Evolutionary conservation across 257 asterid species (phyloP).

Genomic region (Solanum virginianum): DNA sequence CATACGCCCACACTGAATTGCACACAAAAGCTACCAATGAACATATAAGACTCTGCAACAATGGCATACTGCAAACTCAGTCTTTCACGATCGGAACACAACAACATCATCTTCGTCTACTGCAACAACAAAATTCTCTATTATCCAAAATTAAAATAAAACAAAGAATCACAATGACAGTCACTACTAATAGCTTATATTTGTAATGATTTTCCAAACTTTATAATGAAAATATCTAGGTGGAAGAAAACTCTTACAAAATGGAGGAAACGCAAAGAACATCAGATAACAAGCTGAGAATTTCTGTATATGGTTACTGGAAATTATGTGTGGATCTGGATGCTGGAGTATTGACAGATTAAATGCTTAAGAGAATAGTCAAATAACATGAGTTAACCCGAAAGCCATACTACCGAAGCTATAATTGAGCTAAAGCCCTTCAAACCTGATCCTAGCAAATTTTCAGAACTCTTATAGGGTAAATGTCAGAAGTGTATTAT

Average conservation of each 20-base stretch:
- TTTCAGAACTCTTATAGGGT: background rate
- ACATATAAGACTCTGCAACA: no score
- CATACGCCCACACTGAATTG: no score
- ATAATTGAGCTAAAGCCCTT: background rate
- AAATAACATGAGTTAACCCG: background rate
- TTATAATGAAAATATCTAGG: background rate
- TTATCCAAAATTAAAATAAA: background rate
- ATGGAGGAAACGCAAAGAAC: no score
- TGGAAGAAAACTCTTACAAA: slow-evolving; percentile 3
- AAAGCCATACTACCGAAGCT: background rate
- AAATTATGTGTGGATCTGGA: no score
- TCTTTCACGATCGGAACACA: background rate
- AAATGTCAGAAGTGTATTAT: no score
- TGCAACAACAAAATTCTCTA: background rate
- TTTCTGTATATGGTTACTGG: no score
- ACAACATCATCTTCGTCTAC: background rate
- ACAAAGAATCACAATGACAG: background rate
- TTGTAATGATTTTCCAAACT: background rate
- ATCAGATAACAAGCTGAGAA: no score
- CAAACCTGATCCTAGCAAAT: background rate
- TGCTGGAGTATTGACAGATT: no score
- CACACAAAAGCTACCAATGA: no score
- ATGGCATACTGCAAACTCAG: background rate
- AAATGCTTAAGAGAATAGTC: background rate
- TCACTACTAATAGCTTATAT: background rate